These are phyloP conservation scores for Erythrophleum ivorense DNA, from an alignment of 331 rosid species.

Conservation along the genomic window DNA sequence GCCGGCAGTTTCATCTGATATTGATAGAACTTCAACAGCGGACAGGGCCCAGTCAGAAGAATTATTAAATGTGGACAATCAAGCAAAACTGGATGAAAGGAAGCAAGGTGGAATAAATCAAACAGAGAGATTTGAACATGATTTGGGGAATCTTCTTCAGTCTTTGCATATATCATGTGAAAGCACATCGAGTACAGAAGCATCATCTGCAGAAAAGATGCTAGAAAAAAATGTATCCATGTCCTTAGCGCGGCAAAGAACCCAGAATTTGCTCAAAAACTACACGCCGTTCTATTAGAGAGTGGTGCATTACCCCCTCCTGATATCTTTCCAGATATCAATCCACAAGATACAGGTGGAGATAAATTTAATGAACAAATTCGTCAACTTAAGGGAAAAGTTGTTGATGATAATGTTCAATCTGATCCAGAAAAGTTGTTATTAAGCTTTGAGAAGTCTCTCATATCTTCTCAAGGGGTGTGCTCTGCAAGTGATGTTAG, in stretches of 20 bases:
- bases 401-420: slow-evolving; percentile 52
- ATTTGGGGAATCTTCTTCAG: slow-evolving; percentile 50
- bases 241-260: slow-evolving; percentile 86
- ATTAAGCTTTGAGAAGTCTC: slow-evolving; percentile 50
- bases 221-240: slow-evolving; percentile 84
- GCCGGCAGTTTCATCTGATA: slow-evolving; percentile 36
- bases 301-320: slow-evolving; percentile 97
- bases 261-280: slow-evolving; percentile 91
- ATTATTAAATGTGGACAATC: slow-evolving; percentile 40
- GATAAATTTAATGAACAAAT: slow-evolving; percentile 31
- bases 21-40: slow-evolving; percentile 39
- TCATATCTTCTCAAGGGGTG: slow-evolving; percentile 44
- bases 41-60: slow-evolving; percentile 48
- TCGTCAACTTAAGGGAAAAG: slow-evolving; percentile 32
- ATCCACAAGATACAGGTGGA: slow-evolving; percentile 53
- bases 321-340: slow-evolving; percentile 82
- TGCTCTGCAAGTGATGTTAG: slow-evolving; percentile 37
- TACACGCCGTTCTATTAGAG: slow-evolving; percentile 84
- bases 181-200: slow-evolving; percentile 52
- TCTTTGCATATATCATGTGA: slow-evolving; percentile 47
- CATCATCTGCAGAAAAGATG: slow-evolving; percentile 80
- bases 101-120: slow-evolving; percentile 43
- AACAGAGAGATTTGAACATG: slow-evolving; percentile 44
- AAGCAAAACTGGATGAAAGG: slow-evolving; percentile 40
- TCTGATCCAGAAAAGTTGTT: slow-evolving; percentile 27